Evolutionary conservation across 345 rosid genomes (phyloP).

Genomic region (Sonneratia alba): DNA sequence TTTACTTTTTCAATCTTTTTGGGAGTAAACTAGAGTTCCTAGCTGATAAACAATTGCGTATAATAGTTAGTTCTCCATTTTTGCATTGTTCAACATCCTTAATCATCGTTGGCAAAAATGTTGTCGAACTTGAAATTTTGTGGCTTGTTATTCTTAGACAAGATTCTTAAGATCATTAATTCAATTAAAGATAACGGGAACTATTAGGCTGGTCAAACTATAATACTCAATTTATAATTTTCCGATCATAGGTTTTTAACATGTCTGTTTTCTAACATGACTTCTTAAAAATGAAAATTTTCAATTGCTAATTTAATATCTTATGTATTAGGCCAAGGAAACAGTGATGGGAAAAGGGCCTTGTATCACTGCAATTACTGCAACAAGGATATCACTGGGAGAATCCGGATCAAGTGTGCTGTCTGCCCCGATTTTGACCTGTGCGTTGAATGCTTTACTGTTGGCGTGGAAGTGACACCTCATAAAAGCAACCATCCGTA

Average conservation of each 20-base stretch:
- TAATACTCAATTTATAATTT: not conserved
- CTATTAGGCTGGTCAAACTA: not conserved
- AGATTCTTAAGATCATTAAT: not conserved
- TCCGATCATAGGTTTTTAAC: not conserved
- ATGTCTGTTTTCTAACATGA: not conserved
- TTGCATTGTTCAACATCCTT: not conserved
- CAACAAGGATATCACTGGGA: conserved; percentile 89
- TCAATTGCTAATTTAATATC: conserved; percentile 1
- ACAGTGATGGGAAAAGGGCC: conserved; percentile 70
- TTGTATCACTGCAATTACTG: conserved; percentile 95
- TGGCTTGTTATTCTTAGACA: not conserved
- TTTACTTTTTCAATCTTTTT: not conserved
- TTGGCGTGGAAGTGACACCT: conserved; percentile 86
- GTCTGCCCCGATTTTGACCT: conserved; percentile 93
- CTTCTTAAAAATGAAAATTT: conserved; percentile 3
- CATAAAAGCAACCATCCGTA: conserved; percentile 81
- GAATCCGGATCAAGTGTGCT: conserved; percentile 86
- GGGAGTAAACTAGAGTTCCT: not conserved
- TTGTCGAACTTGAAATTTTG: not conserved
- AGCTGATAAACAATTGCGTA: not conserved
- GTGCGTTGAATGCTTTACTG: conserved; percentile 90
- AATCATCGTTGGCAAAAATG: not conserved
- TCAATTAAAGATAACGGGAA: not conserved
- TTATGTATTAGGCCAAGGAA: conserved; percentile 55
- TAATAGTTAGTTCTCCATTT: not conserved